These are phyloP conservation scores for Taphrina wiesneri DNA, from an alignment of 1,139 yeast genomes.

Conservation along the genomic window DNA sequence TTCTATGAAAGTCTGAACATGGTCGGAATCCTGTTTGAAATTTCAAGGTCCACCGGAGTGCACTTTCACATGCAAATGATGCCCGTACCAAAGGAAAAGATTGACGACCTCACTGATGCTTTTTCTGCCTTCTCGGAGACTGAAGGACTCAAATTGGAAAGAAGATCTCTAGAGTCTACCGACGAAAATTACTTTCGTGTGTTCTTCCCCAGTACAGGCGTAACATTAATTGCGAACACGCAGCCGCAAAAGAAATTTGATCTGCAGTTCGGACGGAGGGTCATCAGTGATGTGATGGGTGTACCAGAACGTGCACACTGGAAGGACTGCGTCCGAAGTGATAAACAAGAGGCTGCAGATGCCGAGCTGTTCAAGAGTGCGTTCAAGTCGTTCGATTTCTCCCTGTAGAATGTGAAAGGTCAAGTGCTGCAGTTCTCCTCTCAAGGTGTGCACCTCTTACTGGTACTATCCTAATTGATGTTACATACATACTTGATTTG, in stretches of 20 bases:
- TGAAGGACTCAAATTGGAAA: constrained; percentile 4
- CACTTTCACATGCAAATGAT: constrained; percentile 47
- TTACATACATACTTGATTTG: not conserved
- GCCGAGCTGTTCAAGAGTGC: constrained; percentile 59
- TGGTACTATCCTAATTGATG: too few relatives aligned
- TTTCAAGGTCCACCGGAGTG: constrained; percentile 44
- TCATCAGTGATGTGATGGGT: constrained; percentile 61
- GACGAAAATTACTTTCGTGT: constrained; percentile 40
- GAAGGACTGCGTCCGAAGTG: constrained; percentile 69
- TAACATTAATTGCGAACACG: constrained; percentile 38
- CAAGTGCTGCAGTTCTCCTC: not conserved
- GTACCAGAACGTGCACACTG: constrained; percentile 66
- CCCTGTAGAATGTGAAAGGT: not conserved
- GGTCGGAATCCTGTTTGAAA: constrained; percentile 43
- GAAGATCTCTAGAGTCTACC: not conserved
- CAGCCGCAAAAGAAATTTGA: constrained; percentile 51
- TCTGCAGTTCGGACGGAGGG: constrained; percentile 77
- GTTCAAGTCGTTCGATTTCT: constrained; percentile 51
- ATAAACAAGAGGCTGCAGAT: constrained; percentile 60
- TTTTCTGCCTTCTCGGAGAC: constrained; percentile 41
- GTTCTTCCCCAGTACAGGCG: constrained; percentile 34
- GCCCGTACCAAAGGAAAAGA: constrained; percentile 42
- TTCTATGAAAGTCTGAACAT: constrained; percentile 41
- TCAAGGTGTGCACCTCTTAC: too few relatives aligned
- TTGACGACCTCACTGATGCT: constrained; percentile 37